Evolutionary conservation across 306 rosid species (phyloP), one percentile per base, ranked within the genome.

Genomic region (Prunus armeniaca): DNA sequence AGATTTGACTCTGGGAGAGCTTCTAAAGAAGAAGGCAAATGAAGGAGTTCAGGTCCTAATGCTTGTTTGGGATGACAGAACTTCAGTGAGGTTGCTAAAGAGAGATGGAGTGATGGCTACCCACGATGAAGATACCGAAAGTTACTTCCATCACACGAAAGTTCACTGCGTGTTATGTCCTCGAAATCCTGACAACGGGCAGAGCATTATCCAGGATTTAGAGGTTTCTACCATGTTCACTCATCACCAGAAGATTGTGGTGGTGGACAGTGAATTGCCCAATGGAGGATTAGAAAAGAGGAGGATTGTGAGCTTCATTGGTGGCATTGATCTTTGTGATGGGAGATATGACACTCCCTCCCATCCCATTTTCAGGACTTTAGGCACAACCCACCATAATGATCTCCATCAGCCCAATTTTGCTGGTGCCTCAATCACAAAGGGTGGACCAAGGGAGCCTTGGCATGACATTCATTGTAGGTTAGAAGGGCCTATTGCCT

Each of bases 21-120:
- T 87, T 76, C 90, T 87, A 15, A 79, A 28, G 57, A 76, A 57
- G 68, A 87, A 87, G 84, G 90, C 88, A 11, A 71, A 38, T 41
- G 86, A 87, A 81, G 90, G 90, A 62, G 81, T 87, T 15, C 65
- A 51, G 18, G 84, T 87, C 30, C 43, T 87, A 49, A 87, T 87
- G 88, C 88, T 87, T 76, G 90, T 87, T 24, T 84, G 90, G 88
- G 88, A 87, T 69, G 90, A 87, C 68, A 79, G 82, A 74, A 87
- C 88, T 69, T 87, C 88, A 1, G 73, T 84, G 20, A 84, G 75
- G 73, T 66, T 84, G 28, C 81, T 84, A 7, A 87, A 87, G 49
- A 76, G 25, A 14, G 88, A 84, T 77, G 90, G 90, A 71, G 67
- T 84, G 9, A 87, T 87, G 90, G 81, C 81, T 77, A 84, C 90